Evolutionary conservation across 2,329 filamentous ascomycete genomes (phyloP), one percentile per base, ranked within the genome.

Genomic region (Aspergillus flavus): DNA sequence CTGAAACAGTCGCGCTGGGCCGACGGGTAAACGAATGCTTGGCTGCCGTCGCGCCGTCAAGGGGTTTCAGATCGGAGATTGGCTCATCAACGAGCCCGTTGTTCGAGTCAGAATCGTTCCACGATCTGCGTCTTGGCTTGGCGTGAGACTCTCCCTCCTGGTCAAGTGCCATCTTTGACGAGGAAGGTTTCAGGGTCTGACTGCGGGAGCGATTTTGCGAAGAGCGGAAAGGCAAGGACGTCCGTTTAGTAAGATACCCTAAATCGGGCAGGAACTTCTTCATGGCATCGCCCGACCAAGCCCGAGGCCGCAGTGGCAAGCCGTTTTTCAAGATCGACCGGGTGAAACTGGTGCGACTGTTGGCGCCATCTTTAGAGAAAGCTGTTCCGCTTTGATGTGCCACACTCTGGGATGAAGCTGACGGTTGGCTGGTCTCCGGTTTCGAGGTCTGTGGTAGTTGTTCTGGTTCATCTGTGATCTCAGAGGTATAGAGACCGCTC

Each of bases 251-350:
- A 55, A 77, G 60, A 1, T 72, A 73, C 0, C 69, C 69, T 52
- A 78, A 63, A 50, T 78, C 75, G 4, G 78, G 76, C 11, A 79
- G 59, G 56, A 78, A 73, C 62, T 72, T 79, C 61, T 72, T 79
- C n/a, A 69, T 66, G 11, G 66, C 59, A 59, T 79, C 77, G 4
- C 75, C 75, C 3, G 76, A 78, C 72, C 74, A 76, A 10, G 76
- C 75, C 1, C 76, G 76, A 26, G 75, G 73, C 7, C 76, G 69
- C 10, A 69, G 64, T 26, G 76, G 75, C 46, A 77, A 60, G 4
- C 73, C 67, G 11, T 68, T 75, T 53, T 75, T 78, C 61, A 78
- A 62, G 19, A 78, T 67, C 7, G 75, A 73, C 21, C 74, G 72
- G 6, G 76, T 77, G 58, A 78, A 77, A 52, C 75, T 73, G 26